These are phyloP conservation scores for Stylonectria norvegica DNA, from an alignment of 2,329 filamentous ascomycete species.

Conservation along the genomic window DNA sequence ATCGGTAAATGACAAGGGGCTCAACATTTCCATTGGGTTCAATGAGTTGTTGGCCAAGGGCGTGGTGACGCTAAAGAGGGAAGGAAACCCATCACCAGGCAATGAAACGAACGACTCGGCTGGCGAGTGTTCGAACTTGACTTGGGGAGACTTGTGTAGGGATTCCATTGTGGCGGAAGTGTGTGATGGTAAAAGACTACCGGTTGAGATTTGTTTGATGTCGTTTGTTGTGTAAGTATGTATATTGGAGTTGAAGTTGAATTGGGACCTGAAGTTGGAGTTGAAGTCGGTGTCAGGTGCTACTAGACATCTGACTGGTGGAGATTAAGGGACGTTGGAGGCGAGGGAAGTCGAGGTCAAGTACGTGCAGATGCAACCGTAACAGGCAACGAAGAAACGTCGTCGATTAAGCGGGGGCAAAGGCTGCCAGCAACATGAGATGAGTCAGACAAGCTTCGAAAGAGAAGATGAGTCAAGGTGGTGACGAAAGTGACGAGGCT, in stretches of 20 bases:
- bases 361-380: too few species aligned
- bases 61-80: constrained; percentile 42
- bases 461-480: constrained; percentile 22
- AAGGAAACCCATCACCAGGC: constrained; percentile 47
- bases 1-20: constrained; percentile 40
- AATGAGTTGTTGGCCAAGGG: constrained; percentile 34
- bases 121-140: constrained; percentile 54
- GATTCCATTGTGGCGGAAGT: constrained; percentile 43
- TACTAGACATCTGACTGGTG: too few species aligned
- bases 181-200: too few species aligned
- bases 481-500: constrained; percentile 17
- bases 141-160: constrained; percentile 39
- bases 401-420: too few species aligned
- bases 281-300: too few species aligned
- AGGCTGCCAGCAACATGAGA: too few species aligned
- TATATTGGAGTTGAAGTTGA: constrained; percentile 6
- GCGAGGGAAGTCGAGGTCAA: too few species aligned
- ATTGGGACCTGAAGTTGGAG: too few species aligned
- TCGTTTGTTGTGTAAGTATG: constrained; percentile 9
- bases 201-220: constrained; percentile 16
- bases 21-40: constrained; percentile 49
- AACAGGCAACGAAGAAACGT: too few species aligned
- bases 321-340: too few species aligned
- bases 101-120: constrained; percentile 53
- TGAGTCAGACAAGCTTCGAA: constrained; percentile 19